These are phyloP conservation scores for Sideroxylon spinosum DNA, from an alignment of 179 eudicot species.

Conservation along the genomic window DNA sequence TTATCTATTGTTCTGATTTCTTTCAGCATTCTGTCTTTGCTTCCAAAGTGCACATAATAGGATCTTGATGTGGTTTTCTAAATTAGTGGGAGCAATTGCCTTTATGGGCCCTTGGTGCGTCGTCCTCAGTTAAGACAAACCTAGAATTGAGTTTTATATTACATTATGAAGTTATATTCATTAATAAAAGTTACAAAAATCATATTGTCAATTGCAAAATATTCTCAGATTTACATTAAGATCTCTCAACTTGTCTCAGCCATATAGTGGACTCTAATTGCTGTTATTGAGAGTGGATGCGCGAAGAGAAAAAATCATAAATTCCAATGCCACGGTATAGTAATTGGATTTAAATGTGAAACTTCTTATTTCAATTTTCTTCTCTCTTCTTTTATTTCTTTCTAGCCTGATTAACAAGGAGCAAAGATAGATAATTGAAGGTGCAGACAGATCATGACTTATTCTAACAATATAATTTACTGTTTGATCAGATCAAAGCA, in stretches of 20 bases:
- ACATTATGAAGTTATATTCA: no score
- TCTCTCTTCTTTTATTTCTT: background rate
- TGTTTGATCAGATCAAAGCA: background rate
- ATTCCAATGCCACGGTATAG: conserved; percentile 4
- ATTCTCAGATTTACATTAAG: background rate
- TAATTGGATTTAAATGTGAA: background rate
- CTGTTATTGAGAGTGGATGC: background rate
- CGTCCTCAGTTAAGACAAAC: no score
- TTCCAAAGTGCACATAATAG: background rate
- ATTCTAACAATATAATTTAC: background rate
- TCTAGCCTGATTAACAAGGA: background rate
- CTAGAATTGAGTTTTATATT: no score
- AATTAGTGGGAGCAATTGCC: no score
- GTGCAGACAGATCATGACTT: background rate
- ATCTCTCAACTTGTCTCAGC: background rate
- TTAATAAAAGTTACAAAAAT: no score
- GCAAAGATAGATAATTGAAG: background rate
- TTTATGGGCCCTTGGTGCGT: no score
- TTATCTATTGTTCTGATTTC: background rate
- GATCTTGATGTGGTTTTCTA: no score
- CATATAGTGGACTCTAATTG: background rate
- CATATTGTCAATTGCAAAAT: background rate
- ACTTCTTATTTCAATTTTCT: background rate
- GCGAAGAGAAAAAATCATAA: background rate
- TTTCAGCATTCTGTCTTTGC: background rate